Evolutionary conservation across 208 protist species (phyloP).

Genomic region (Trypanosoma congolense): DNA sequence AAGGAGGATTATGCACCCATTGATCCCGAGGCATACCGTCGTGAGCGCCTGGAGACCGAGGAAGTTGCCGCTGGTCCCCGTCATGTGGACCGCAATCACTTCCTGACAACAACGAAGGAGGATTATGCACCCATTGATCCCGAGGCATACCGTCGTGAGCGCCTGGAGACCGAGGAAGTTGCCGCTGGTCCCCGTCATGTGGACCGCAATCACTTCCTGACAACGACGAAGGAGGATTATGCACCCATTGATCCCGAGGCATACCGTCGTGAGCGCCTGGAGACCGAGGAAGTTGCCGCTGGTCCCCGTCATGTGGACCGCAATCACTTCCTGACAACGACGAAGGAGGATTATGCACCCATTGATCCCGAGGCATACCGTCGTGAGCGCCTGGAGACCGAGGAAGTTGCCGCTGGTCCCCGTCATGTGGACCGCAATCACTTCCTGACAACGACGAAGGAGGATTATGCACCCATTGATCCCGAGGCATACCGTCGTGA

Average conservation of each 20-base stretch:
- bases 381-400: constrained; percentile 1
- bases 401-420: background rate
- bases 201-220: constrained; percentile 4
- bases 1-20: constrained; percentile 36
- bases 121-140: constrained; percentile 22
- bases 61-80: background rate
- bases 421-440: constrained; percentile 10
- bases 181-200: background rate
- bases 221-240: constrained; percentile 7
- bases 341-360: constrained; percentile 15
- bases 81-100: constrained; percentile 16
- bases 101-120: constrained; percentile 13
- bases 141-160: constrained; percentile 16
- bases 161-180: background rate
- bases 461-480: constrained; percentile 10
- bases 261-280: constrained; percentile 4
- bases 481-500: constrained; percentile 6
- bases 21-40: constrained; percentile 38
- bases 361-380: constrained; percentile 19
- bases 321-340: constrained; percentile 21
- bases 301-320: constrained; percentile 8
- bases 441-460: constrained; percentile 14
- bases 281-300: background rate
- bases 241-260: constrained; percentile 2
- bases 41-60: background rate